phyloP scores from a whole-genome alignment of 2,329 filamentous ascomycete species.

The Arachnopeziza araneosa region DNA sequence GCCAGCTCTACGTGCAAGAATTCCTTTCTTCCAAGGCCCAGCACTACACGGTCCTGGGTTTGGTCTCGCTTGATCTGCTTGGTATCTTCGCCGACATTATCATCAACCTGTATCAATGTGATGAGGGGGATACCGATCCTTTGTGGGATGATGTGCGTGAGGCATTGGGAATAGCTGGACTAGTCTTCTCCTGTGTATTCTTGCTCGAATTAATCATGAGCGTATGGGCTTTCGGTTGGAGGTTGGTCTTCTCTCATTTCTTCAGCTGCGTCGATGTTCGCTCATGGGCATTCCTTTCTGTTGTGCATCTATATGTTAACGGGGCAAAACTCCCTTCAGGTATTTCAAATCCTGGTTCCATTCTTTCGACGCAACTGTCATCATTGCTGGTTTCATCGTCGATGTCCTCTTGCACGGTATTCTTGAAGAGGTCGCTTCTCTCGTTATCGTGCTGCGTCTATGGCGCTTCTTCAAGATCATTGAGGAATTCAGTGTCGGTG shows the following conservation, averaged over 20 bases:
- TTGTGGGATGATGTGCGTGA: slow-evolving; percentile 34
- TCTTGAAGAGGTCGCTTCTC: slow-evolving; percentile 56
- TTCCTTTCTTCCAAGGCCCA: slow-evolving; percentile 40
- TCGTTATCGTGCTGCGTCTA: slow-evolving; percentile 61
- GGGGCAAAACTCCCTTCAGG: slow-evolving; percentile 31
- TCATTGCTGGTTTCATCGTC: slow-evolving; percentile 54
- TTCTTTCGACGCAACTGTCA: slow-evolving; percentile 57
- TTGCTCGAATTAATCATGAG: slow-evolving; percentile 54
- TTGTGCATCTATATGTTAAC: background rate
- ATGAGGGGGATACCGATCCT: slow-evolving; percentile 27
- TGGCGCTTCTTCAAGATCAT: slow-evolving; percentile 68
- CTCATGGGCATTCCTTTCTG: too few relatives aligned
- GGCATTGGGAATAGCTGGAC: slow-evolving; percentile 44
- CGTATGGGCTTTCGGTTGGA: slow-evolving; percentile 55
- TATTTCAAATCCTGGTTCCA: slow-evolving; percentile 57
- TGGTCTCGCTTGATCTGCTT: slow-evolving; percentile 45
- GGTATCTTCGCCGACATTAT: slow-evolving; percentile 48
- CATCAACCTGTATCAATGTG: slow-evolving; percentile 44
- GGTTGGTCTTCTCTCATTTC: slow-evolving; percentile 33
- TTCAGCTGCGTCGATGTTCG: background rate
- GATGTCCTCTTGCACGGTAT: slow-evolving; percentile 56
- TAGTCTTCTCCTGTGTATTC: slow-evolving; percentile 60
- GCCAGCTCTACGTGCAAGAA: slow-evolving; percentile 14
- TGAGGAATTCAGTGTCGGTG: slow-evolving; percentile 60
- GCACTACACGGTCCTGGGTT: slow-evolving; percentile 43